Evolutionary conservation across 2,329 filamentous ascomycete genomes (phyloP).

Genomic region (Phyllosticta citribraziliensis): DNA sequence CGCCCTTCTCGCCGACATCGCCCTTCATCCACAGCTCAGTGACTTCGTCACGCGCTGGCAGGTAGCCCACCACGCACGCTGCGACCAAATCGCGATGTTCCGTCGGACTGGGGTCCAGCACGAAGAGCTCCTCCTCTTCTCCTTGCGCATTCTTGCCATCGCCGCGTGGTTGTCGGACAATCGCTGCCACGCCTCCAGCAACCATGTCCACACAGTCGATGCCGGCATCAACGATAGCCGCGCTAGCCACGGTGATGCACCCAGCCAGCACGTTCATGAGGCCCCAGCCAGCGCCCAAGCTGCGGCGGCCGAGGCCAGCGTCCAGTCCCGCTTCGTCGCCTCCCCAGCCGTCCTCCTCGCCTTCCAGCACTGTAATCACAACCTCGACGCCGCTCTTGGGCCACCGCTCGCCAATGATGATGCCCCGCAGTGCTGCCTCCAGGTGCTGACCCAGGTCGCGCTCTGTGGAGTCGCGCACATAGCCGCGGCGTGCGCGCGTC

Average conservation of each 20-base stretch:
- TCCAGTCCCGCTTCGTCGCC: slow-evolving; percentile 37
- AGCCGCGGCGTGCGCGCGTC: slow-evolving; percentile 69
- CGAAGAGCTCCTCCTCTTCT: slow-evolving; percentile 37
- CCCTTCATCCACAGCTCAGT: slow-evolving; percentile 95
- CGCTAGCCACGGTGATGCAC: slow-evolving; percentile 87
- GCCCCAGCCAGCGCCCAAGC: slow-evolving; percentile 54
- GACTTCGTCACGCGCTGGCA: slow-evolving; percentile 78
- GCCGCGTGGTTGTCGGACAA: slow-evolving; percentile 42
- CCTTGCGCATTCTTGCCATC: slow-evolving; percentile 16
- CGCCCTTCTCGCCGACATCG: slow-evolving; percentile 38
- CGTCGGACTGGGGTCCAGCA: slow-evolving; percentile 73
- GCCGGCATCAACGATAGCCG: slow-evolving; percentile 84
- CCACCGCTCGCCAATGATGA: slow-evolving; percentile 88
- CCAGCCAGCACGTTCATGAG: slow-evolving; percentile 86
- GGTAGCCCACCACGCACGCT: slow-evolving; percentile 82
- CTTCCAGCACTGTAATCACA: slow-evolving; percentile 84
- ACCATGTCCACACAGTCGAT: slow-evolving; percentile 93
- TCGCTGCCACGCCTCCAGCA: slow-evolving; percentile 76
- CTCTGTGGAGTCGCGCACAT: slow-evolving; percentile 76
- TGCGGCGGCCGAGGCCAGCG: slow-evolving; percentile 36
- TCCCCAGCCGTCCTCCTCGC: slow-evolving; percentile 70
- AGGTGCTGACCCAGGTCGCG: slow-evolving; percentile 84
- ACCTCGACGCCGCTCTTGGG: slow-evolving; percentile 98
- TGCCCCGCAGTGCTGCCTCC: slow-evolving; percentile 79
- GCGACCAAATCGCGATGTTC: slow-evolving; percentile 71